Percentiles rank a stretch among this genome's conserved stretches.
These are phyloP conservation scores for Lolium multiflorum DNA, from an alignment of 176 grass and related monocot species.

Conservation along the genomic window DNA sequence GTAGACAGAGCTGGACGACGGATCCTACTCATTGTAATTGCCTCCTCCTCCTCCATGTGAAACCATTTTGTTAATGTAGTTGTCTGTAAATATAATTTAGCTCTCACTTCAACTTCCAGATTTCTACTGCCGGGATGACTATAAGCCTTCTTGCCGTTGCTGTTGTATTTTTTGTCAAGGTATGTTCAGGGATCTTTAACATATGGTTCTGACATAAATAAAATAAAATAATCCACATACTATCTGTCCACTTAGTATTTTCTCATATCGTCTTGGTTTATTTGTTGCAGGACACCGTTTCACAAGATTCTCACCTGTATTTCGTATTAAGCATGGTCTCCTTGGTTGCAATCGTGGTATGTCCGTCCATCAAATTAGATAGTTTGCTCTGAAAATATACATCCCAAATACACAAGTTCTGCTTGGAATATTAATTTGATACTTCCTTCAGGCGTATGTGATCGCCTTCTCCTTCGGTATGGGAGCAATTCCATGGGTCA, in stretches of 20 bases:
- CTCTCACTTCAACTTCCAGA: conserved; percentile 56
- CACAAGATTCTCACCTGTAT: conserved; percentile 65
- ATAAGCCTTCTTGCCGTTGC: conserved; percentile 87
- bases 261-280: conserved; percentile 3
- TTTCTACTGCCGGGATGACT: conserved; percentile 79
- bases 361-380: conserved; percentile 11
- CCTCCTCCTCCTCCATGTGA: background rate
- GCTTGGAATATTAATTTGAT: conserved; percentile 10
- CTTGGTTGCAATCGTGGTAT: conserved; percentile 87
- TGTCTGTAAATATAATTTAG: conserved; percentile 16
- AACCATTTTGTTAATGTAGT: background rate
- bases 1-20: conserved; percentile 91
- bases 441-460: conserved; percentile 73
- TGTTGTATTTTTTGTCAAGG: conserved; percentile 83
- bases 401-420: background rate
- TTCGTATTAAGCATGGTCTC: conserved; percentile 78
- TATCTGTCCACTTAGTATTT: conserved; percentile 13
- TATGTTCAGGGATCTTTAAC: conserved; percentile 33
- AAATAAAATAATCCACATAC: background rate
- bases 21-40: conserved; percentile 87
- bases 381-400: conserved; percentile 22
- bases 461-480: conserved; percentile 86
- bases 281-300: conserved; percentile 63
- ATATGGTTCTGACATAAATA: background rate
- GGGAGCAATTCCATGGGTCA: conserved; percentile 98